These are phyloP conservation scores for Lumnitzera racemosa DNA, from an alignment of 345 rosid genomes.

Conservation along the genomic window DNA sequence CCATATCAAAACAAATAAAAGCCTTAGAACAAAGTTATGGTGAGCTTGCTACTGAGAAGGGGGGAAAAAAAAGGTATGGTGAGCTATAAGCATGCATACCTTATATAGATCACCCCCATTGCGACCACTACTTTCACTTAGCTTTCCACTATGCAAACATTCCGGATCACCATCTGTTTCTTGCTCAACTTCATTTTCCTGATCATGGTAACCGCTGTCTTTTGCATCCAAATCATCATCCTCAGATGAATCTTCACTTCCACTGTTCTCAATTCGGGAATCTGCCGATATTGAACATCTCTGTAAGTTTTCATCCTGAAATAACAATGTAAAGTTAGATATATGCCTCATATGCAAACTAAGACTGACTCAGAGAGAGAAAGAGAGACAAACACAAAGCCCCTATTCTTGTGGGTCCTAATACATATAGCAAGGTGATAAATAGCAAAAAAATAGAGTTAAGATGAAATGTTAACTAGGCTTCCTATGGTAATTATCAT, in stretches of 20 bases:
- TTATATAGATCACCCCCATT: slow-evolving; percentile 84
- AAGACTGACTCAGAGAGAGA: background rate
- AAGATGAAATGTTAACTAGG: too few species aligned
- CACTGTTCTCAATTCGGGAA: slow-evolving; percentile 83
- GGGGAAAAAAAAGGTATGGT: too few species aligned
- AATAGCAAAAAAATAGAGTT: too few species aligned
- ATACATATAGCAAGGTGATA: too few species aligned
- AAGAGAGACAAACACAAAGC: too few species aligned
- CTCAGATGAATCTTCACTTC: slow-evolving; percentile 83
- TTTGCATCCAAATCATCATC: slow-evolving; percentile 71
- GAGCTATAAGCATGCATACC: slow-evolving; percentile 31
- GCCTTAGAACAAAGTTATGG: too few species aligned
- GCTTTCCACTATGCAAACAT: slow-evolving; percentile 72
- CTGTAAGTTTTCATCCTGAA: slow-evolving; percentile 90
- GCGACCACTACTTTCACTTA: slow-evolving; percentile 86
- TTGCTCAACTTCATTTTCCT: slow-evolving; percentile 79
- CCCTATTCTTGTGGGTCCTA: too few species aligned
- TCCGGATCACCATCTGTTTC: slow-evolving; percentile 77
- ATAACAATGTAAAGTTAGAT: slow-evolving; percentile 10
- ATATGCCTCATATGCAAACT: background rate
- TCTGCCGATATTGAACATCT: slow-evolving; percentile 93
- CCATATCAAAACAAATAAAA: too few species aligned
- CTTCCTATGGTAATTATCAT: too few species aligned
- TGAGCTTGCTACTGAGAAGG: too few species aligned
- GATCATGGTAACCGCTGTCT: slow-evolving; percentile 77